These are phyloP conservation scores for Carex parvula DNA, from an alignment of 176 grass and related monocot genomes.

Conservation along the genomic window DNA sequence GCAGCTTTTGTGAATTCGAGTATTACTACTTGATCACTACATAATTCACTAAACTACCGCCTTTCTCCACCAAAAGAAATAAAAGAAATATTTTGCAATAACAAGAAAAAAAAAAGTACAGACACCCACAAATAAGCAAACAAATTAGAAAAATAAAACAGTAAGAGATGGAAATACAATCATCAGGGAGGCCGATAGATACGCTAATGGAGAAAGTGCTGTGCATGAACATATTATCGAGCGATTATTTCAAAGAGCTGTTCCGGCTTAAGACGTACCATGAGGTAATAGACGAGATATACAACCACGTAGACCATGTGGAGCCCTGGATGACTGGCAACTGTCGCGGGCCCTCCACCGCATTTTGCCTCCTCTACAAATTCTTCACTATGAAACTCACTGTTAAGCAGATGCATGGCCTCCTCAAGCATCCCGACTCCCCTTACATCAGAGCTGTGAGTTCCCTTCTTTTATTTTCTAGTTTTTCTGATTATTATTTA, in stretches of 20 bases:
- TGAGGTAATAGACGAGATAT: conserved; percentile 97
- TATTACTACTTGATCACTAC: background rate
- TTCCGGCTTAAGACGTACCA: conserved; percentile 87
- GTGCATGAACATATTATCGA: conserved; percentile 90
- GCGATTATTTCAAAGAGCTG: conserved; percentile 97
- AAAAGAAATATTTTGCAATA: background rate
- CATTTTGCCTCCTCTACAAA: conserved; percentile 96
- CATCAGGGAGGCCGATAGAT: conserved; percentile 66
- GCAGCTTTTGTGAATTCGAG: background rate
- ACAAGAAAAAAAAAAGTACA: background rate
- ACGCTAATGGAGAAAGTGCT: conserved; percentile 86
- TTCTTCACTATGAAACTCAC: conserved; percentile 94
- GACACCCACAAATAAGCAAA: background rate
- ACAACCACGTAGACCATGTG: conserved; percentile 92
- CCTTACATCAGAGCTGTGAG: conserved; percentile 96
- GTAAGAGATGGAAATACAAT: conserved; percentile 74
- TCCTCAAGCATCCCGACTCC: conserved; percentile 85
- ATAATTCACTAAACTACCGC: background rate
- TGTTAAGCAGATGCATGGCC: conserved; percentile 89
- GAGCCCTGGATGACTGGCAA: conserved; percentile 99
- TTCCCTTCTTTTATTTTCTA: conserved; percentile 9
- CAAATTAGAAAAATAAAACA: background rate
- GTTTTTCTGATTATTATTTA: background rate
- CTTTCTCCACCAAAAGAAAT: background rate
- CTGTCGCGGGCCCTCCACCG: conserved; percentile 79